Percentiles rank a stretch among this genome's conserved stretches.
Evolutionary conservation across 139 green algal species (phyloP).

Genomic region (Closterium sp.): DNA sequence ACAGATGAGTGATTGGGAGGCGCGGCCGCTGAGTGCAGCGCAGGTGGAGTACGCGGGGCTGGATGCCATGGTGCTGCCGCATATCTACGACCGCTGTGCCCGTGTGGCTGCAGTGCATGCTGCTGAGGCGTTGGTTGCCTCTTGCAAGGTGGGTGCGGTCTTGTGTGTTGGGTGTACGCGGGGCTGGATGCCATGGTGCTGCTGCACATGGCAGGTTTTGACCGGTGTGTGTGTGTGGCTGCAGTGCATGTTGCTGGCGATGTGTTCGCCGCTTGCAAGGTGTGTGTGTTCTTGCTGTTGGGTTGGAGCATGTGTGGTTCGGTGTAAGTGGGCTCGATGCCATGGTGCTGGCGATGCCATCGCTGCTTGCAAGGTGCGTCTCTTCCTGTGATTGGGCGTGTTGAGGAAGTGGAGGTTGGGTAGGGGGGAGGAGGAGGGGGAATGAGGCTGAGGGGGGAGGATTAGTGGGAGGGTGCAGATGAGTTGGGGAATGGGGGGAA

Average conservation of each 20-base stretch:
- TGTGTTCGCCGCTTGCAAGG: background rate
- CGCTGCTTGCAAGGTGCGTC: too few relatives aligned
- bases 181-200: conserved; percentile 1
- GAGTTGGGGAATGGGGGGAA: too few relatives aligned
- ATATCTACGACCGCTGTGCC: background rate
- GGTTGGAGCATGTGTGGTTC: too few relatives aligned
- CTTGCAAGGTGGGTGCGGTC: background rate
- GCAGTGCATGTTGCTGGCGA: background rate
- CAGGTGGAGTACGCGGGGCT: conserved; percentile 5
- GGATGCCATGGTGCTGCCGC: conserved; percentile 1
- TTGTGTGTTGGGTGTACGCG: background rate
- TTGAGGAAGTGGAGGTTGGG: too few relatives aligned
- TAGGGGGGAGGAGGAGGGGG: too few relatives aligned
- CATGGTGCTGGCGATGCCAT: too few relatives aligned
- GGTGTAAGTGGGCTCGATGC: background rate
- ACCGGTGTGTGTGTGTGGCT: background rate
- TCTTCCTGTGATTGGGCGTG: too few relatives aligned
- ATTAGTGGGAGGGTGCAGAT: too few relatives aligned
- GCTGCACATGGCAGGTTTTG: background rate
- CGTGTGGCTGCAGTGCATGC: background rate
- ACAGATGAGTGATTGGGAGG: conserved; percentile 10
- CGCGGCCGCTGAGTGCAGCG: background rate
- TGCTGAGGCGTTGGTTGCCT: background rate
- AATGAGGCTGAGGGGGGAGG: too few relatives aligned
- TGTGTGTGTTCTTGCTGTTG: too few relatives aligned